Base-by-base conservation (phyloP, 2,329 filamentous ascomycete genomes). In the Monilinia aucupariae region DNA sequence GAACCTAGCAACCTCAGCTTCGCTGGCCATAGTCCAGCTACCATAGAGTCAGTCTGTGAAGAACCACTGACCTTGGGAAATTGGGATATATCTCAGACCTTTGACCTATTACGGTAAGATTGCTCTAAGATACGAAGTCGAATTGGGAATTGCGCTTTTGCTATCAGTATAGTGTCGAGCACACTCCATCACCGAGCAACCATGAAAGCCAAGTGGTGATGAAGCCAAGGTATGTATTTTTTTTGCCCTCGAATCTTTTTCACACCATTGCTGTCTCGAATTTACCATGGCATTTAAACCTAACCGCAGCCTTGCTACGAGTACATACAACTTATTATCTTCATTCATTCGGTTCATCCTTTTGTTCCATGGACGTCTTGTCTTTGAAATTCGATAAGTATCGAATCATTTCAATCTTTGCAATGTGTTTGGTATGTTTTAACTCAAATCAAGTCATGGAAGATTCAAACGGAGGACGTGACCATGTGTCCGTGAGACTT, bases 401-500 rank as follows among this genome's bases (percentile, higher is more conserved):
- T 58, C 54, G n/a, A 47, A 47, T 58, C 10, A 47, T 17, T 56
- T 20, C 54, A 47, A 4, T 25, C n/a, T 32, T 47, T 12, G 12
- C 22, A 7, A 47, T 12, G 20, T 34, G 2, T 47, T 12, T 34
- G 41, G 20, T n/a, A 10, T 34, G 10, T 12, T 47, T 13, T 13
- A 37, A 37, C 41, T 8, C 20, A 47, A 4, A 25, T 34, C 25
- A 34, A 58, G 30, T 34, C 30, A 45, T 58, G 12, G 41, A 20
- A 47, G 13, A 13, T 43, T 17, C 15, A 48, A 15, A 47, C n/a
- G 27, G 48, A 37, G 41, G n/a, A 34, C 27, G n/a, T 47, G 54
- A 30, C 54, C 30, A 47, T 34, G 30, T 58, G 54, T 7, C 22
- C 22, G 22, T 62, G 53, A 64, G 54, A 64, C 63, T 58, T 50